phyloP scores from a whole-genome alignment of 805 yeast genomes.

The Cyberlindnera suaveolens region DNA sequence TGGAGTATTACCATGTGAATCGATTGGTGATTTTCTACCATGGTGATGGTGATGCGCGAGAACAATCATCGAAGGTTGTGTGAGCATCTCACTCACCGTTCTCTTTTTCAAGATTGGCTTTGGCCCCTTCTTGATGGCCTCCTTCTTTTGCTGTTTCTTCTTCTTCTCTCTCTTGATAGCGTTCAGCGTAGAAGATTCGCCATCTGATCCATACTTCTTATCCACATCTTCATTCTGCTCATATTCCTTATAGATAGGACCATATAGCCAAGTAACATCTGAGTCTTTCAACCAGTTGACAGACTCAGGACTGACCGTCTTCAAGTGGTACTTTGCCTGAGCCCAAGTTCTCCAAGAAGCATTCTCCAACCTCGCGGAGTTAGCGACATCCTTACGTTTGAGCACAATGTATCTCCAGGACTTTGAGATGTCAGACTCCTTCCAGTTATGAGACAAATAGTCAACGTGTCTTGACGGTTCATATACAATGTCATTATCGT shows the following conservation, averaged over 20 bases:
- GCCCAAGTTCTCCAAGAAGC: conserved; percentile 99
- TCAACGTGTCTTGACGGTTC: conserved; percentile 92
- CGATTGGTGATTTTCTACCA: conserved; percentile 5
- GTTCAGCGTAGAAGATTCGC: conserved; percentile 26
- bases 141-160: conserved; percentile 9
- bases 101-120: conserved; percentile 88
- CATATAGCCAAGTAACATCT: conserved; percentile 97
- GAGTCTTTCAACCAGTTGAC: conserved; percentile 96
- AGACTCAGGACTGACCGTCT: conserved; percentile 83
- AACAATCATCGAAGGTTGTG: conserved; percentile 38
- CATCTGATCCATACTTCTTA: conserved; percentile 34
- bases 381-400: conserved; percentile 78
- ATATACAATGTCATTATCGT: conserved; percentile 71
- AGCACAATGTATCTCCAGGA: conserved; percentile 92
- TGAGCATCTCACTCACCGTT: conserved; percentile 75
- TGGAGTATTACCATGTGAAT: conserved; percentile 3
- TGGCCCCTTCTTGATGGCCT: conserved; percentile 29
- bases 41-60: conserved; percentile 17
- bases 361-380: conserved; percentile 72
- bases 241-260: conserved; percentile 47
- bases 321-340: conserved; percentile 69
- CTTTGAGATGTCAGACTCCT: conserved; percentile 84
- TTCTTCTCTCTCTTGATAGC: conserved; percentile 16
- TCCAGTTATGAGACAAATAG: conserved; percentile 93
- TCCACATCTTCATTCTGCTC: conserved; percentile 13